Conservation (phyloP, 352 stramenopile species). For the Aphanomyces cochlioides region DNA sequence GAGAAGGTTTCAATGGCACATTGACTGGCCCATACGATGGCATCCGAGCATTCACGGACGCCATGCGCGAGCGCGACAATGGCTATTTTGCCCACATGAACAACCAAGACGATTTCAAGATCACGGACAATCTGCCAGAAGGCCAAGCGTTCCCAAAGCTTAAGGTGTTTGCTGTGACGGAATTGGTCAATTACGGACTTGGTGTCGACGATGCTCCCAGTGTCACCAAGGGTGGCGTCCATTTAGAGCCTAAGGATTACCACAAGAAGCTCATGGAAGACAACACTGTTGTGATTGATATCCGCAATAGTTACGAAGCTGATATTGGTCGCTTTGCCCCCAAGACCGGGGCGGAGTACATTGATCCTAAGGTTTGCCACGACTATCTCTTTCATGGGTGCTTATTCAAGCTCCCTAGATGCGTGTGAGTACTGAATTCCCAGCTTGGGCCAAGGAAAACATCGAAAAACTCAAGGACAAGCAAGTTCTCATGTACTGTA, state of each 20-base stretch:
- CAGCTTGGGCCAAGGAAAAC: conserved; percentile 39
- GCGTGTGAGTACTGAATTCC: conserved; percentile 37
- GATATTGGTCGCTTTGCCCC: conserved; percentile 65
- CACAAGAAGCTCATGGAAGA: conserved; percentile 50
- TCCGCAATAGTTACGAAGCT: conserved; percentile 84
- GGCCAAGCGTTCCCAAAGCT: conserved; percentile 55
- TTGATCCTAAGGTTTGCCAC: conserved; percentile 79
- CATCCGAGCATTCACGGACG: conserved; percentile 41
- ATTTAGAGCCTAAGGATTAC: conserved; percentile 52
- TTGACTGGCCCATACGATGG: conserved; percentile 43
- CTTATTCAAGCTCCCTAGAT: conserved; percentile 40
- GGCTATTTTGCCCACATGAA: conserved; percentile 46
- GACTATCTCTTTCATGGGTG: conserved; percentile 61
- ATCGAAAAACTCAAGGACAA: conserved; percentile 66
- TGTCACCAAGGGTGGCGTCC: conserved; percentile 17
- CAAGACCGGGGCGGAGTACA: conserved; percentile 45
- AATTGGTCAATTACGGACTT: conserved; percentile 74
- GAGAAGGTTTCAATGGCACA: conserved; percentile 71
- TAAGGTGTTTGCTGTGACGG: conserved; percentile 58
- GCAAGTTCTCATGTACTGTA: conserved; percentile 59
- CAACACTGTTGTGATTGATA: conserved; percentile 76
- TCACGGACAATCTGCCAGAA: conserved; percentile 54
- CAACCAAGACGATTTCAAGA: conserved; percentile 55
- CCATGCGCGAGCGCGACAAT: conserved; percentile 39
- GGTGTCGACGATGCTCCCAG: conserved; percentile 41